A percentile compares a stretch with the other conserved stretches of the same genome.
Conservation (phyloP, 2,329 filamentous ascomycete genomes). For the Alternaria sp. region DNA sequence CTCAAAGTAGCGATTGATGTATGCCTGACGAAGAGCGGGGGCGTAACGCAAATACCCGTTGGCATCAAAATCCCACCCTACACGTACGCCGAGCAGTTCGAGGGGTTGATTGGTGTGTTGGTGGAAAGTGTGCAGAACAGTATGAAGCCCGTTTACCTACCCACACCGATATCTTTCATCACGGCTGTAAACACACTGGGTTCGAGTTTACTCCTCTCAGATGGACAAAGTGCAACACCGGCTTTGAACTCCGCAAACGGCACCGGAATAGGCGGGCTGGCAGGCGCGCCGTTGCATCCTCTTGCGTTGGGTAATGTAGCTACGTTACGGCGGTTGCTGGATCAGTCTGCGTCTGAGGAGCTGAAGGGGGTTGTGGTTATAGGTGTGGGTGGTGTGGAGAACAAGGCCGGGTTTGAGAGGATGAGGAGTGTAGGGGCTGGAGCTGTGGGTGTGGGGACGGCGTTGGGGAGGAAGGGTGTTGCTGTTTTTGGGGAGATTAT, state of each 20-base stretch:
- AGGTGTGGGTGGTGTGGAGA: slow-evolving; percentile 74
- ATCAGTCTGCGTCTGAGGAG: slow-evolving; percentile 15
- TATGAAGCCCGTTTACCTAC: slow-evolving; percentile 20
- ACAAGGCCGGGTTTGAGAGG: slow-evolving; percentile 65
- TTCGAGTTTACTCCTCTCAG: slow-evolving; percentile 36
- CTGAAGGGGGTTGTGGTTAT: slow-evolving; percentile 68
- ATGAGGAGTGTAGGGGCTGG: slow-evolving; percentile 70
- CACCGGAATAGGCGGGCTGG: slow-evolving; percentile 71
- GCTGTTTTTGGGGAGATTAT: slow-evolving; percentile 67
- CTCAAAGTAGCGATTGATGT: slow-evolving; percentile 48
- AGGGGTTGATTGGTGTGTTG: slow-evolving; percentile 62
- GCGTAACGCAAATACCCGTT: slow-evolving; percentile 50
- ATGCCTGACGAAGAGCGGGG: slow-evolving; percentile 28
- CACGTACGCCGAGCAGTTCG: slow-evolving; percentile 71
- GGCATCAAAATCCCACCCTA: slow-evolving; percentile 81
- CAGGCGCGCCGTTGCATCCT: slow-evolving; percentile 73
- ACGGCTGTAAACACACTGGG: slow-evolving; percentile 79
- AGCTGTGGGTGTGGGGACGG: slow-evolving; percentile 71
- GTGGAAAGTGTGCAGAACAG: slow-evolving; percentile 27
- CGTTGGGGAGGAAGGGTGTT: slow-evolving; percentile 68
- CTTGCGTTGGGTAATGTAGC: slow-evolving; percentile 72
- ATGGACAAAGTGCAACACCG: too few species aligned
- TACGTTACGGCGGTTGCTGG: too few species aligned
- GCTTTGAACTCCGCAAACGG: slow-evolving; percentile 47
- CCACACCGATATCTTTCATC: slow-evolving; percentile 66